Percentiles rank a stretch among this genome's conserved stretches.
Conservation (phyloP, 352 stramenopile genomes). For the Blastocystis sp. region DNA sequence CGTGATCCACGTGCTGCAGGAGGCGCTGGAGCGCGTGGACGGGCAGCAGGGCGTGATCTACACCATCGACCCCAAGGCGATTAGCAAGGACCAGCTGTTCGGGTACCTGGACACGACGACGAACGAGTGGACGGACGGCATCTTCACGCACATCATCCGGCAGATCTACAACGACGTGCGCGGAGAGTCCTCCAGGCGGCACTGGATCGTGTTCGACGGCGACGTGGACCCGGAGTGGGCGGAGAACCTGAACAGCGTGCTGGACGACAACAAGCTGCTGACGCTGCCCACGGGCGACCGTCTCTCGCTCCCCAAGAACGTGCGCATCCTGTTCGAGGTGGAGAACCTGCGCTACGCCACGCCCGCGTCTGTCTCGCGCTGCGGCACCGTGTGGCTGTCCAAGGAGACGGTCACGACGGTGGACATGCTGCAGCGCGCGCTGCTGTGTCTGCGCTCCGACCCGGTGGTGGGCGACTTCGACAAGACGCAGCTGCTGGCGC, state of each 20-base stretch:
- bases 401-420: constrained; percentile 89
- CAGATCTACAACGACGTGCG: constrained; percentile 95
- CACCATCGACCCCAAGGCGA: constrained; percentile 98
- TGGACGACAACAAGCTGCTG: constrained; percentile 98
- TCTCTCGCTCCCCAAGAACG: constrained; percentile 93
- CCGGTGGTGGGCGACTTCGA: constrained; percentile 30
- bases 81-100: constrained; percentile 97
- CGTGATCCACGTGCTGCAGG: constrained; percentile 87
- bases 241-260: constrained; percentile 99
- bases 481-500: constrained; percentile 2
- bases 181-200: constrained; percentile 90
- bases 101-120: constrained; percentile 98
- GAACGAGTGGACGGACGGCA: constrained; percentile 98
- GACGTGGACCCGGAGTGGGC: constrained; percentile 99
- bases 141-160: constrained; percentile 95
- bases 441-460: constrained; percentile 72
- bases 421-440: constrained; percentile 85
- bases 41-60: constrained; percentile 93
- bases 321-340: constrained; percentile 99
- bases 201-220: constrained; percentile 99
- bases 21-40: constrained; percentile 90
- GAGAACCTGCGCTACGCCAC: constrained; percentile 97
- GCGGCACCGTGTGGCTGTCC: constrained; percentile 99
- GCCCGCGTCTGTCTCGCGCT: constrained; percentile 98
- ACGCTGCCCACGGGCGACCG: constrained; percentile 97